Base-by-base conservation (phyloP, 768 basidiomycete genomes). In the Neoboletus magnificus region DNA sequence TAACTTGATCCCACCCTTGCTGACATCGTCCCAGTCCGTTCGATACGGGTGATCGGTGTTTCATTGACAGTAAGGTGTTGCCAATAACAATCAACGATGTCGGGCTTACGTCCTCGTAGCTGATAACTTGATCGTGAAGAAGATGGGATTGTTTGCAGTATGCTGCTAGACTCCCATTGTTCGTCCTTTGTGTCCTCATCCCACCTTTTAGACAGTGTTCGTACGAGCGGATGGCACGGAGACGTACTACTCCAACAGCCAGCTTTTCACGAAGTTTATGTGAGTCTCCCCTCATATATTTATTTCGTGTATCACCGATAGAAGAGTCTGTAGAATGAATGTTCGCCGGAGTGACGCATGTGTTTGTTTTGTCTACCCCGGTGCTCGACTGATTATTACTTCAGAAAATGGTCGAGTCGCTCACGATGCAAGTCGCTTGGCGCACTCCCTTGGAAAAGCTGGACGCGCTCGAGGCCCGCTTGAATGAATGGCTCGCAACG, bases 201-300 rank as follows among this genome's bases (percentile, higher is more conserved):
- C 12, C 15, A 30, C 36, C 25, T 15, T 35, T 22, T 50, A 85
- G 77, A 91, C 90, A 4, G 78, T 85, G 18, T 92, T 92, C 62
- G 69, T 80, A 33, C 84, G 89, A 32, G 65, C 77, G 16, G 89
- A 91, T 63, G 89, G 89, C 20, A 87, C 87, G 2, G 85, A 90
- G 65, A 85, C 86, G 4, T 91, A 90, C 63, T 91, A 89, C 66
- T 90, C 84, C 73, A 90, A 90, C 73, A 87, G 86, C 59, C 85
- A 85, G 59, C 76, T 91, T 13, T 87, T 87, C 68, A 79, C 68
- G 45, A 87, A 86, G 63, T 89, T 91, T 71, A 87, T 91, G 85
- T 85, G 65, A 39, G 82, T 72, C 27, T 47, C 36, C 29, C 5
- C 44, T 50, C 30, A 36, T 27, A 18, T 2, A 48, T 48, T 13